Evolutionary conservation across 345 rosid genomes (phyloP), one percentile per base, ranked within the genome.

Genomic region (Alliaria petiolata): DNA sequence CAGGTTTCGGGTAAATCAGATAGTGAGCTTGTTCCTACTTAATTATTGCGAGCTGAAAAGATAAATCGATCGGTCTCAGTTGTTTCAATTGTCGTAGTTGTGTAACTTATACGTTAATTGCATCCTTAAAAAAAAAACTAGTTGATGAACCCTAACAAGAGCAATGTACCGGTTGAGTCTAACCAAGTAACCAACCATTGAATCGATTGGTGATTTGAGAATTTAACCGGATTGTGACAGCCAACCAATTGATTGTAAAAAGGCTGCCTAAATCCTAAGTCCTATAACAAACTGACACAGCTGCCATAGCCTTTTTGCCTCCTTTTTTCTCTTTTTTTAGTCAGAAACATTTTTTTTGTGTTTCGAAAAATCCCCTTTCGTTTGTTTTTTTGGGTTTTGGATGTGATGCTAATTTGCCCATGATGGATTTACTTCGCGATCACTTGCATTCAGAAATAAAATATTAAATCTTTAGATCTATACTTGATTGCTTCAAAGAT

Each of bases 401-500:
- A 72, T 65, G 71, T 56, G 71, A 73, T 57, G n/a, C 60, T 56
- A 26, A 56, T 65, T 57, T 65, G 49, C 39, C 69, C 38, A 62
- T 52, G 51, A 26, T 64, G 63, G 45, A 9, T 55, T 34, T 58
- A 62, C 26, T 26, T 15, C 15, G 26, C 8, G 9, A 42, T 25
- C 64, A 49, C 51, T 65, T 51, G 6, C 30, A 17, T 26, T 35
- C 42, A 72, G 6, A 72, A 22, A 13, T 51, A 62, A 39, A 15
- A 49, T 60, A 60, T 10, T 58, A 34, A n/a, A 25, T 16, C 6
- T 42, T 12, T n/a, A 42, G 52, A 71, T 71, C 13, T 62, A 30
- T 51, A 40, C 69, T 50, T 39, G 54, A 62, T 15, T 62, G 69
- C 46, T 46, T 42, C 69, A 43, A 55, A 22, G 36, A 54, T 43